Evolutionary conservation across 2,329 filamentous ascomycete species (phyloP), one percentile per base, ranked within the genome.

Genomic region (Bipolaris gigantea): DNA sequence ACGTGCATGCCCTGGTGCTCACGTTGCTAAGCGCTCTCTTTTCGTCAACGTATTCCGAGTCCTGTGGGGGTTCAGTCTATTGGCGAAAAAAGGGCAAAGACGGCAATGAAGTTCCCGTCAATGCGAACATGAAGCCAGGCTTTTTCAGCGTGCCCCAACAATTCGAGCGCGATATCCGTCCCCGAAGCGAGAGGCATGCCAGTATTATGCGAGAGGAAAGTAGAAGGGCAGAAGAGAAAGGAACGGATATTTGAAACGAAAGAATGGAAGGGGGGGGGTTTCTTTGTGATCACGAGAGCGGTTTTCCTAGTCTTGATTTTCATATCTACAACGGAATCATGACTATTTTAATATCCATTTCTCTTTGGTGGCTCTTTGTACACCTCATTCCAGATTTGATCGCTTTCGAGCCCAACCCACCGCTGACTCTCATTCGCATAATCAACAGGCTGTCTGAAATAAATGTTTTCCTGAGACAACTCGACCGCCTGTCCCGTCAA

Each of bases 401-500:
- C 43, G 49, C 69, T 67, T 56, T 74, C 56, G 23, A 57, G 44
- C 2, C 67, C 70, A 53, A 73, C 66, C 71, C 73, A 78, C 45
- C 63, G 67, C 59, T 76, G 73, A 57, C 75, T 78, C 48, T 74
- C 71, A 57, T 76, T 75, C 8, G 67, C 64, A 60, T 69, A 78
- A 13, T 73, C 73, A 23, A 70, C 60, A 52, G 67, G 70, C 45
- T 75, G 55, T 44, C 75, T 71, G 48, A 78, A 77, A 44, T 73
- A 74, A 10, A 79, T 65, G 5, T 75, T 66, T n/a, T 75, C 75
- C 51, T 73, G 63, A 3, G 65, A 68, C 43, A 78, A 61, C 62
- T 79, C 77, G 13, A 78, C 75, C 7, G 66, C 66, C 57, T 77
- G 68, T 0, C 76, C 77, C 0, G 71, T 75, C 63, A 75, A 56